phyloP scores from a whole-genome alignment of 208 protist species.

The Leptomonas pyrrhocoris region DNA sequence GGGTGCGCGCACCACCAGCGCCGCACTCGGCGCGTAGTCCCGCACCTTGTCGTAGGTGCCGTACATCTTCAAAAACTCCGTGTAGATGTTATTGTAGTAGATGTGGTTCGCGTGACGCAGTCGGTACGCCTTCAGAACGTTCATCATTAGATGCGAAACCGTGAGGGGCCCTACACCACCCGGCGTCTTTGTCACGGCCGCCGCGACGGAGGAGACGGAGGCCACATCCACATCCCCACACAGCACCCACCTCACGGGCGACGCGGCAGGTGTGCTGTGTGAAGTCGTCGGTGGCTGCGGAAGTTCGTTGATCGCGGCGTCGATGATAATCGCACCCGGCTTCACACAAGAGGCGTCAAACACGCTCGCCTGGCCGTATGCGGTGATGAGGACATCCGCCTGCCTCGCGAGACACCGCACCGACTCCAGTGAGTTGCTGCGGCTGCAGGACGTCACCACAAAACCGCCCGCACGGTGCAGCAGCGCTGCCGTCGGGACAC shows the following conservation, averaged over 20 bases:
- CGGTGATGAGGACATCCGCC: constrained; percentile 94
- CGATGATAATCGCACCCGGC: constrained; percentile 93
- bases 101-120: constrained; percentile 39
- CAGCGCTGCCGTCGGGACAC: constrained; percentile 91
- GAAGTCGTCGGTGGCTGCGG: neutral
- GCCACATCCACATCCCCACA: constrained; percentile 88
- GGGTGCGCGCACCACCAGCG: constrained; percentile 1
- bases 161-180: constrained; percentile 98
- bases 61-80: constrained; percentile 55
- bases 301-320: constrained; percentile 95
- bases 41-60: constrained; percentile 25
- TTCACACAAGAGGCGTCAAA: constrained; percentile 86
- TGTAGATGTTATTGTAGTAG: constrained; percentile 53
- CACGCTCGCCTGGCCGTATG: constrained; percentile 87
- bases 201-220: constrained; percentile 61
- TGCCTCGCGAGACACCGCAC: constrained; percentile 40
- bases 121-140: constrained; percentile 80
- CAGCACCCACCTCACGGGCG: constrained; percentile 16
- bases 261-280: neutral
- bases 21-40: constrained; percentile 18
- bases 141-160: constrained; percentile 90
- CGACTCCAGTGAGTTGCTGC: constrained; percentile 72
- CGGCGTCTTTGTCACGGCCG: constrained; percentile 93
- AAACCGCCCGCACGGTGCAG: constrained; percentile 80
- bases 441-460: constrained; percentile 93